These are phyloP conservation scores for Mycena indigotica DNA, from an alignment of 768 basidiomycete species.

Conservation along the genomic window DNA sequence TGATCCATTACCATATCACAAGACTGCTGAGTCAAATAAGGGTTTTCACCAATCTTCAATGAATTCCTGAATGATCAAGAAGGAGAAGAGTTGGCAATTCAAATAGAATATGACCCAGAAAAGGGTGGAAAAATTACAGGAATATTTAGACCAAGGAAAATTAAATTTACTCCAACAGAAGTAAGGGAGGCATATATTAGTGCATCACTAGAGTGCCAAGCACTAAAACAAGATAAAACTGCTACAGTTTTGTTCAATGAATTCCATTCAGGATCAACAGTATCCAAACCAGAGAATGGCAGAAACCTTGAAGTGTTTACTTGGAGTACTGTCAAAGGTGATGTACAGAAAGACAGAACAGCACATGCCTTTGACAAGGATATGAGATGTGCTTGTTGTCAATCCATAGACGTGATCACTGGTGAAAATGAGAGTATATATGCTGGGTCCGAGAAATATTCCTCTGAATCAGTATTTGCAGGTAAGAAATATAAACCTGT, in stretches of 20 bases:
- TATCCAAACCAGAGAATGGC: not conserved
- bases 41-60: constrained; percentile 12
- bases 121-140: not conserved
- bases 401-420: not conserved
- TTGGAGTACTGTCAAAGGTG: not conserved
- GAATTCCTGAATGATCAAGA: constrained; percentile 5
- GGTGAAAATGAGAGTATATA: not conserved
- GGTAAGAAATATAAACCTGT: constrained; percentile 29
- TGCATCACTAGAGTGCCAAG: not conserved
- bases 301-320: not conserved
- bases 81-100: constrained; percentile 14
- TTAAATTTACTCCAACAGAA: constrained; percentile 3
- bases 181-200: constrained; percentile 9
- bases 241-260: not conserved
- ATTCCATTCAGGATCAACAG: not conserved
- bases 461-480: constrained; percentile 7
- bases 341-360: not conserved
- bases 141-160: constrained; percentile 7
- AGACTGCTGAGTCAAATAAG: not conserved
- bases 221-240: not conserved
- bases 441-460: not conserved
- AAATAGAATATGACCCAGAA: constrained; percentile 1
- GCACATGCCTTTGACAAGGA: not conserved
- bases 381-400: constrained; percentile 2
- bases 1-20: too few relatives aligned